phyloP scores from a whole-genome alignment of 495 filamentous ascomycete genomes.

The Penicillium alfredii region DNA sequence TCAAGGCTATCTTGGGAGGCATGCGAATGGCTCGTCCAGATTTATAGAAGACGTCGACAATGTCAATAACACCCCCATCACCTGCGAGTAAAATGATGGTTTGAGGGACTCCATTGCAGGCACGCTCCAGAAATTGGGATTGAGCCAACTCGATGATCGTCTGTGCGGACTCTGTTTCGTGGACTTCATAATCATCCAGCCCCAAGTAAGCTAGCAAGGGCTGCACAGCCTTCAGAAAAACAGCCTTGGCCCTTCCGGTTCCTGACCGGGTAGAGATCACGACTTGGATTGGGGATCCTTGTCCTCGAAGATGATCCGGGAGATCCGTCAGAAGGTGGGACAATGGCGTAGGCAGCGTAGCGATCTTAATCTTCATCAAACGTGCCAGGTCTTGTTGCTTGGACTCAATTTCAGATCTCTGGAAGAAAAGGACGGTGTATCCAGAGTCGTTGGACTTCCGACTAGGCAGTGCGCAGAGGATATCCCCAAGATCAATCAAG shows the following conservation, averaged over 20 bases:
- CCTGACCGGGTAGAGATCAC: constrained; percentile 73
- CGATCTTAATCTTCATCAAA: constrained; percentile 15
- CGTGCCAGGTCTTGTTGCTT: not conserved
- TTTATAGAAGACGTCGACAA: constrained; percentile 59
- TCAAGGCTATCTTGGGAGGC: constrained; percentile 53
- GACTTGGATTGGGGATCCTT: constrained; percentile 46
- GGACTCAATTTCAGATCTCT: not conserved
- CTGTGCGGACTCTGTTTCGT: constrained; percentile 51
- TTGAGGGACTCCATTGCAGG: constrained; percentile 41
- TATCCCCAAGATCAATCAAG: constrained; percentile 20
- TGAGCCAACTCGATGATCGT: constrained; percentile 58
- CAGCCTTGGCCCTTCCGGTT: constrained; percentile 49
- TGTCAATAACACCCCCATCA: constrained; percentile 76
- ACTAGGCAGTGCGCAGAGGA: constrained; percentile 24
- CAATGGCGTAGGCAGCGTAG: constrained; percentile 12
- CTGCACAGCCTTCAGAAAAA: constrained; percentile 52
- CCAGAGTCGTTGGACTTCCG: not conserved
- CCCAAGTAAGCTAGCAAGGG: constrained; percentile 50
- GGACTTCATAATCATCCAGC: constrained; percentile 38
- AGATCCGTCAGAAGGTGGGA: constrained; percentile 16
- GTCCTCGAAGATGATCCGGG: constrained; percentile 21
- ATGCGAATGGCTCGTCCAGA: constrained; percentile 5
- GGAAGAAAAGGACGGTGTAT: constrained; percentile 26
- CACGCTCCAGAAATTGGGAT: constrained; percentile 39
- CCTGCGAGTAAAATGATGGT: constrained; percentile 75